These are phyloP conservation scores for Puccinia novopanici DNA, from an alignment of 1,284 basidiomycete species.

Conservation along the genomic window DNA sequence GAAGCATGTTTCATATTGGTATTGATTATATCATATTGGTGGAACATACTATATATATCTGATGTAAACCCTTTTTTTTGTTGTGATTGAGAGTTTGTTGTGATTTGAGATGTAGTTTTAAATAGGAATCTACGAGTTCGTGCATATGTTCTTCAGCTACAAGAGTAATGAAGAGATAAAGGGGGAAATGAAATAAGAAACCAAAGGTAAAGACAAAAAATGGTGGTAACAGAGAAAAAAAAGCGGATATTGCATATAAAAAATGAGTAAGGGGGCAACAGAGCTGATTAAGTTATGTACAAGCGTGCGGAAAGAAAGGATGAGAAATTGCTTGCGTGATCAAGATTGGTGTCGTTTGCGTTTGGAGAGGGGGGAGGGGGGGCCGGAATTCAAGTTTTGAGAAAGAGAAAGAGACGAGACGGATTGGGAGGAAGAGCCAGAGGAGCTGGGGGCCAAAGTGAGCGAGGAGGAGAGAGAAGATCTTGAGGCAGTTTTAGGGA, in stretches of 20 bases:
- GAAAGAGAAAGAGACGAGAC: not conserved
- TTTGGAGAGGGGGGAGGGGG: not conserved
- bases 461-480: not conserved
- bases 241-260: no score
- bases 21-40: no score
- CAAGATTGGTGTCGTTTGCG: constrained; percentile 24
- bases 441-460: not conserved
- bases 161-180: no score
- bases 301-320: not conserved
- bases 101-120: no score
- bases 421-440: no score
- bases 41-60: no score
- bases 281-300: not conserved
- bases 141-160: no score
- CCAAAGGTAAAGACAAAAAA: not conserved
- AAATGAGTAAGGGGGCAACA: not conserved
- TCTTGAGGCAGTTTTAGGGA: not conserved
- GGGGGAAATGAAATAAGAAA: no score
- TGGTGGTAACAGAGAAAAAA: not conserved
- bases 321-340: not conserved
- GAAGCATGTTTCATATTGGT: no score
- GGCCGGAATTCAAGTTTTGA: not conserved
- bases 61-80: no score
- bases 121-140: no score
- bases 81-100: no score